Evolutionary conservation across 2,329 filamentous ascomycete species (phyloP), one percentile per base, ranked within the genome.

Genomic region (Mollisia scopiformis): DNA sequence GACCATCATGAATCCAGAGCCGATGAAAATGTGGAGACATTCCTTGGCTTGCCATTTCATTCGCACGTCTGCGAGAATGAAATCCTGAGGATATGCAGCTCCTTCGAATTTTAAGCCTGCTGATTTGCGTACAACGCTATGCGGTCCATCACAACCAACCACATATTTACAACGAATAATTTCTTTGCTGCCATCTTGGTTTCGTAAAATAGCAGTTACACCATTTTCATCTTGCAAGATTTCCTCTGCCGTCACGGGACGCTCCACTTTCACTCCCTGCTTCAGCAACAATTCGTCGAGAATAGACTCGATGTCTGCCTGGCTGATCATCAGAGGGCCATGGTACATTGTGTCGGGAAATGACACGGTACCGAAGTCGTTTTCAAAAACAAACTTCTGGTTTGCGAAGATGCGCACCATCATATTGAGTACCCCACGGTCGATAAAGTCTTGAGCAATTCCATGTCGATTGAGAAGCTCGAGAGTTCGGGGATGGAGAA

Each of bases 101-200:
- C 80, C 80, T 5, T 77, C 72, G 54, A 78, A 82, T 6, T 69
- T 69, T 25, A 81, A 71, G 19, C 67, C 68, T 23, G 77, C 74
- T 0, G 68, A 63, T 55, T 75, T 76, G 19, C 83, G 79, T 2
- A 85, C 76, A 2, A 74, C 76, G 0, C 80, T 84, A 19, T 79
- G 77, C 0, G 81, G 79, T 1, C 83, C 83, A 41, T 86, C 83
- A 6, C 82, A 82, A 1, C 81, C 83, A 2, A 84, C 75, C 3
- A 78, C 76, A 56, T 81, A 86, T 10, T 71, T 66, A 62, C 74
- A 69, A 63, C 71, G 68, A 55, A 79, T 23, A 65, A 30, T 68
- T 31, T 74, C 68, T 19, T 62, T 69, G 0, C 55, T 58, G 11
- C 62, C 64, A 57, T 68, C 56, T 57, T 3, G 62, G 59, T 28